Percentiles rank a stretch among this genome's conserved stretches.
These are phyloP conservation scores for Puccinia brachypodii DNA, from an alignment of 1,284 basidiomycete genomes.

Conservation along the genomic window DNA sequence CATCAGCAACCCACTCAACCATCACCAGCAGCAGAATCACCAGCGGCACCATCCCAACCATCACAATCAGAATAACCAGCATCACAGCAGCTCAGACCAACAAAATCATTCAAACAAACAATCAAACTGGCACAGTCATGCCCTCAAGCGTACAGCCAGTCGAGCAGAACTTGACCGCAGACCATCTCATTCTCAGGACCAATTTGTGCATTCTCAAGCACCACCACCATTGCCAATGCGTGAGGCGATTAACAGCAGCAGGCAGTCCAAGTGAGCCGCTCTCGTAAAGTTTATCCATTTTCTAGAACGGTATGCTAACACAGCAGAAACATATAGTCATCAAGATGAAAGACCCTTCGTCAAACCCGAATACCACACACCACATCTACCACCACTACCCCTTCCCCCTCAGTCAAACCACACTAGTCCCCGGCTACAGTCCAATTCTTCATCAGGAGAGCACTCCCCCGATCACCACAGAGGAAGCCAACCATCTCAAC, in stretches of 20 bases:
- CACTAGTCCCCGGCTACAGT: neutral
- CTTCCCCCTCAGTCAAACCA: neutral
- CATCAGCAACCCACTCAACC: neutral
- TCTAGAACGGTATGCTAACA: neutral
- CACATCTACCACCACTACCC: conserved; percentile 20
- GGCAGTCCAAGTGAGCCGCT: neutral
- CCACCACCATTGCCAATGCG: conserved; percentile 21
- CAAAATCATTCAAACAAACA: no score
- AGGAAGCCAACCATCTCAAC: no score
- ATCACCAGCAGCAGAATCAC: no score
- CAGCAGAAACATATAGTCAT: neutral
- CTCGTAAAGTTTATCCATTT: neutral
- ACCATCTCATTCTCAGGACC: neutral
- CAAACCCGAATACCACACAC: conserved; percentile 41
- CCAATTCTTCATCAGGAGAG: neutral
- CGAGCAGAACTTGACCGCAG: conserved; percentile 10
- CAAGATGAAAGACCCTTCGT: neutral
- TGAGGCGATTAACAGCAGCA: neutral
- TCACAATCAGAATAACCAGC: no score
- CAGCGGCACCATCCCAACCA: no score
- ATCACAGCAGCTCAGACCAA: no score
- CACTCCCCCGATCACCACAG: neutral
- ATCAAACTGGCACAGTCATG: neutral
- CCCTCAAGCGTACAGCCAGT: conserved; percentile 37
- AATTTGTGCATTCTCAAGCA: neutral